Base-by-base conservation (phyloP, 148 eudicot species). In the Dysphania ambrosioides region DNA sequence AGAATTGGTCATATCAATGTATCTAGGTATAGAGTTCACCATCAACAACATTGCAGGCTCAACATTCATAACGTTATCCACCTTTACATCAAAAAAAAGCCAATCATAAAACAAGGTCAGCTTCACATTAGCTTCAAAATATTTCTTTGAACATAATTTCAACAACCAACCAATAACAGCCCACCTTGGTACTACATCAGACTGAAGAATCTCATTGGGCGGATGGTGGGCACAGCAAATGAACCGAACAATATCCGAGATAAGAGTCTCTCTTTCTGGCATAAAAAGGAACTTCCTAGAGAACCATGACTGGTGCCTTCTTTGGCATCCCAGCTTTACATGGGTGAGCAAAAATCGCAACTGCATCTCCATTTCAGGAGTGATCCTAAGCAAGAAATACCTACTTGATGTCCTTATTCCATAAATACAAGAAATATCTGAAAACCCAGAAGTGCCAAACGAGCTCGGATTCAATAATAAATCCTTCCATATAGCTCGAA, bases 151-250 rank as follows among this genome's bases (percentile, higher is more conserved):
- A 75, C 90, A 85, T 16, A 77, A 80, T 55, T 70, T 83, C 74
- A 94, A 77, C 78, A 94, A 72, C 98, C 97, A 91, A 57, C 97
- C 98, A 44, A 94, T 83, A 47, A 91, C 86, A 79, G 91, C 97
- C 98, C 98, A 94, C 84, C 98, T 87, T 1, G 93, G 98, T 59
- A 88, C 79, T 6, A 92, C 81, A 68, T 78, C 89, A 4, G 98
- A 92, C 30, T 83, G 85, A 49, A 88, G 88, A 23, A 87, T 80
- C 68, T 94, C 93, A 67, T 90, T 92, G 16, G 93, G 62, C 49
- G 98, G 98, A 78, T 94, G 97, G 76, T 87, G 93, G 1, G 87
- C 82, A 80, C 97, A 87, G 35, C 98, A 94, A 42, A 94, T 83
- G 71, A 90, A 94, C 27, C 96, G 89, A 56, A 94, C 93, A 29